Percentiles rank a stretch among this genome's conserved stretches.
Evolutionary conservation across 192 early-diverging fungal genomes (phyloP).

Genomic region (Phycomyces blakesleeanus): DNA sequence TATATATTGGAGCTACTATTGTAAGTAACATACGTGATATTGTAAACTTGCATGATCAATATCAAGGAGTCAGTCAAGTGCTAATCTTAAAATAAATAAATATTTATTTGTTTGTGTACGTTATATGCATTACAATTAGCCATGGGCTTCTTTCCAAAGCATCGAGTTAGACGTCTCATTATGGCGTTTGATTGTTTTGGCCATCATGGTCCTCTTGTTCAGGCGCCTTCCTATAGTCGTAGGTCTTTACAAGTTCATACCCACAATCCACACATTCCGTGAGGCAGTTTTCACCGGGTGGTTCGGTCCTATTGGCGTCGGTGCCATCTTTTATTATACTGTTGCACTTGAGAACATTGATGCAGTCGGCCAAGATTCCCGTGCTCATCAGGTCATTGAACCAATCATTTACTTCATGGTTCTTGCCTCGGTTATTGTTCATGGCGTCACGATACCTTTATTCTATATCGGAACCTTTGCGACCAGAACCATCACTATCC

Average conservation of each 20-base stretch:
- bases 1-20: conserved; percentile 75
- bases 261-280: conserved; percentile 56
- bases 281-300: conserved; percentile 82
- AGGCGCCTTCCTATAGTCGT: conserved; percentile 69
- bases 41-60: too few species aligned
- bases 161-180: conserved; percentile 44
- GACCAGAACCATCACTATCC: conserved; percentile 13
- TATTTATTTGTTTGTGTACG: background rate
- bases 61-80: too few species aligned
- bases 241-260: conserved; percentile 56
- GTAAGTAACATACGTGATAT: conserved; percentile 7
- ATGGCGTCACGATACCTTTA: conserved; percentile 75
- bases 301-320: conserved; percentile 85
- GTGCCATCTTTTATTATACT: conserved; percentile 45
- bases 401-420: conserved; percentile 71
- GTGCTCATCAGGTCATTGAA: conserved; percentile 30
- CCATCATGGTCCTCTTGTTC: conserved; percentile 60
- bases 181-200: conserved; percentile 61
- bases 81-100: too few species aligned
- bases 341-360: conserved; percentile 18
- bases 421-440: conserved; percentile 69
- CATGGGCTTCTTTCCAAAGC: conserved; percentile 61
- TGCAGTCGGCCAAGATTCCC: conserved; percentile 15
- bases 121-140: conserved; percentile 22
- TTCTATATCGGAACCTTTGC: conserved; percentile 53